Conservation (phyloP, 306 rosid genomes). For the Prunus fruticosa region DNA sequence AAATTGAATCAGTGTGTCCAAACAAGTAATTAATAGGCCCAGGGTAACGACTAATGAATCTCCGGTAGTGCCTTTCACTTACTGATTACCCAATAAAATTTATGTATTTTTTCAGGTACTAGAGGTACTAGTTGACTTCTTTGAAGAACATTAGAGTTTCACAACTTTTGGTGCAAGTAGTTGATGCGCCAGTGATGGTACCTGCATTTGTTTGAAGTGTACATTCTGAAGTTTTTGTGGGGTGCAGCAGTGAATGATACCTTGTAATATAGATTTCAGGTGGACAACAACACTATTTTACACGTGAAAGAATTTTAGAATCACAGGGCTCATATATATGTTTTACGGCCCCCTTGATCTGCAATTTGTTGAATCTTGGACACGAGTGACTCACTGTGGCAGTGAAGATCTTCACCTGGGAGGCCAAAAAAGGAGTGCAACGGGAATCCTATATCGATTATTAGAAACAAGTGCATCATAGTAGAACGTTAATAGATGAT, state of each 20-base stretch:
- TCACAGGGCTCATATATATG: neutral
- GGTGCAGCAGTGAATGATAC: neutral
- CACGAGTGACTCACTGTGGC: neutral
- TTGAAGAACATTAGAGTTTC: neutral
- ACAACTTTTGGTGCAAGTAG: neutral
- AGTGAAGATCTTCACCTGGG: neutral
- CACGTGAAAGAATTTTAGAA: neutral
- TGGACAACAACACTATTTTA: constrained; percentile 1
- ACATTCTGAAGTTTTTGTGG: neutral
- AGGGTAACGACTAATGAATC: neutral
- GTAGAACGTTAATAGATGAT: too few species aligned
- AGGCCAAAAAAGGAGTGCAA: neutral
- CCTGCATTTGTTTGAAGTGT: neutral
- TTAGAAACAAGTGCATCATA: too few species aligned
- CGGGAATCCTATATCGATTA: neutral
- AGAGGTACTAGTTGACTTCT: neutral
- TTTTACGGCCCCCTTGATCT: neutral
- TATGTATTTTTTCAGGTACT: neutral
- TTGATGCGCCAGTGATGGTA: neutral
- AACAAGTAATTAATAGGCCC: neutral
- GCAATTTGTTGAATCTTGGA: neutral
- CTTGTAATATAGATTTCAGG: constrained; percentile 12
- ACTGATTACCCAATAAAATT: neutral
- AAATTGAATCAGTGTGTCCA: neutral
- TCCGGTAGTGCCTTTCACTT: neutral